Evolutionary conservation across 1,139 yeast species (phyloP).

Genomic region (Saccharomycopsis hybrid): DNA sequence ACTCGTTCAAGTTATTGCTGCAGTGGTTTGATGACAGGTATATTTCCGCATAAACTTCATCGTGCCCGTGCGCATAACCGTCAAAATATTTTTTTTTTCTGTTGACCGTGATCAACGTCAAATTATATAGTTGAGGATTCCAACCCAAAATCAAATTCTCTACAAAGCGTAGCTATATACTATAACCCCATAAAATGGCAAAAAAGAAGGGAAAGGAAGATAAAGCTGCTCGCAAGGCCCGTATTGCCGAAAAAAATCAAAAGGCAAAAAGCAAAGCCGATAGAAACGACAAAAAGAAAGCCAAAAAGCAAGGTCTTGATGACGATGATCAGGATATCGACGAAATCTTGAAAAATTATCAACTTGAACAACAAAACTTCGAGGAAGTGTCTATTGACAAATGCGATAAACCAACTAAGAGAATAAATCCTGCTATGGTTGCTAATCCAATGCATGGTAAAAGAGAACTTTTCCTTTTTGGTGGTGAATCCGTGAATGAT

Average conservation of each 20-base stretch:
- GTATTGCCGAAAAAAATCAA: conserved; percentile 77
- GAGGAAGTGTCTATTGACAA: conserved; percentile 62
- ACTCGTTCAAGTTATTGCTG: too few species aligned
- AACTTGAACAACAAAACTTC: conserved; percentile 71
- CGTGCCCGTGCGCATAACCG: too few species aligned
- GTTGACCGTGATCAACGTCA: too few species aligned
- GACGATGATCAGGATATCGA: conserved; percentile 90
- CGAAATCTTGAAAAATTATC: conserved; percentile 70
- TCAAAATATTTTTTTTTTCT: too few species aligned
- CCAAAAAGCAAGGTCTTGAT: conserved; percentile 67
- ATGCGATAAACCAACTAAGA: conserved; percentile 52
- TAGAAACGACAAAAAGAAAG: conserved; percentile 62
- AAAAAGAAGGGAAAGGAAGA: conserved; percentile 47
- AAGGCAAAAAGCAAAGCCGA: conserved; percentile 73
- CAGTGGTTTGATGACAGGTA: too few species aligned
- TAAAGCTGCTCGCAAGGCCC: conserved; percentile 87
- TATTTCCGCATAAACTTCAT: too few species aligned
- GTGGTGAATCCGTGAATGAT: conserved; percentile 62
- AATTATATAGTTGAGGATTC: too few species aligned
- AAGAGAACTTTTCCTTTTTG: conserved; percentile 74
- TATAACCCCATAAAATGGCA: conserved; percentile 45
- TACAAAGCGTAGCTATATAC: too few species aligned
- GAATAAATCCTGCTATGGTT: conserved; percentile 71
- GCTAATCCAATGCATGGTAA: conserved; percentile 73
- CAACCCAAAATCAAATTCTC: too few species aligned